These are phyloP conservation scores for Xylaria arbuscula DNA, from an alignment of 2,329 filamentous ascomycete genomes.

Conservation along the genomic window DNA sequence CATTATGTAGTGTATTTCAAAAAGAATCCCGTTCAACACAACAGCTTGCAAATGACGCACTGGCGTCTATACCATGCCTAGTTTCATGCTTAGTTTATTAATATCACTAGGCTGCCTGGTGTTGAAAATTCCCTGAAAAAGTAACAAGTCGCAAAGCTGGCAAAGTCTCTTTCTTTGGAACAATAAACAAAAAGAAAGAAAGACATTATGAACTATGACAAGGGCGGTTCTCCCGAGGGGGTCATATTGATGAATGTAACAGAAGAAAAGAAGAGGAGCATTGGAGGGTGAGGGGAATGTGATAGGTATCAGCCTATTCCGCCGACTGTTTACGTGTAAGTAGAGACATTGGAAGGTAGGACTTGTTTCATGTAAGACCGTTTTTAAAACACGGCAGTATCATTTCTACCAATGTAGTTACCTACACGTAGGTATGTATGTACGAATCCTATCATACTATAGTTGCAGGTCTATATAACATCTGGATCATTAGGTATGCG, in stretches of 20 bases:
- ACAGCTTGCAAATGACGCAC: not conserved
- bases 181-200: slow-evolving; percentile 10
- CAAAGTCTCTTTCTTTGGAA: not conserved
- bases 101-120: too few relatives aligned
- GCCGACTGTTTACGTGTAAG: not conserved
- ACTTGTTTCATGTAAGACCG: not conserved
- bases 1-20: not conserved
- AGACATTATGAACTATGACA: slow-evolving; percentile 4
- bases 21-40: not conserved
- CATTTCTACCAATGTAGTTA: not conserved
- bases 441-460: not conserved
- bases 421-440: not conserved
- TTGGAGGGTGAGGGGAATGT: not conserved
- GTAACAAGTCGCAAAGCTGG: not conserved
- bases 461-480: not conserved
- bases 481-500: not conserved
- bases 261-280: not conserved
- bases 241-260: not conserved
- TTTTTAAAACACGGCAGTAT: not conserved
- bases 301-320: slow-evolving; percentile 1
- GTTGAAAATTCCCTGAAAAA: too few relatives aligned
- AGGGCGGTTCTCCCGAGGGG: not conserved
- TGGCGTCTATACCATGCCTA: not conserved
- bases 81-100: not conserved
- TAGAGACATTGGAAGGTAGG: not conserved